Base-by-base conservation (phyloP, 352 stramenopile genomes). In the Aphanomyces cochlioides region DNA sequence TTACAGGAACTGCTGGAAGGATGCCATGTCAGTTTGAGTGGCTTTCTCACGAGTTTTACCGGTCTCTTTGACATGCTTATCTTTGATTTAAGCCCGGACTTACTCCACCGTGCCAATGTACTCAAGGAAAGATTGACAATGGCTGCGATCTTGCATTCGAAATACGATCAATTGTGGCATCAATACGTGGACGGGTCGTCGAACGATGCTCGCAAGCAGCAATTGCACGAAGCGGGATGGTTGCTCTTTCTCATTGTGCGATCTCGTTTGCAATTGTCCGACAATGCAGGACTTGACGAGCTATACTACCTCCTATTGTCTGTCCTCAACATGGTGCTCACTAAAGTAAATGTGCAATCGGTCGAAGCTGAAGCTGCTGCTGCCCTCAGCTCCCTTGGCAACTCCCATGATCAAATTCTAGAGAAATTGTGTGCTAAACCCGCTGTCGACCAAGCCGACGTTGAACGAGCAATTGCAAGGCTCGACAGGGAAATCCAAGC, bases 61-160 rank as follows among this genome's bases (percentile, higher is more conserved):
- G 90, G 82, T 71, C 80, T 93, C 38, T 93, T 93, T 61, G 87
- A 93, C 63, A 86, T 84, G 5, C 66, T 95, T 40, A 69, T 93
- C 56, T 70, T 95, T 57, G 76, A 89, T 17, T 36, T 70, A 8
- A 64, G 64, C 47, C 85, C 87, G 0, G 81, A 91, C 67, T 78
- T 93, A 19, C 69, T 93, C 43, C 73, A 80, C 15, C 79, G 88
- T 60, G 87, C 82, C 13, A 93, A 82, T 56, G 67, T 88, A 40
- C 72, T 93, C 38, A 95, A 93, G 56, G 84, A 93, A 69, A 79
- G 93, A 56, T 91, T 93, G 54, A 91, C 84, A 5, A 73, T 93
- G 53, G 79, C 77, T 3, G 83, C 82, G 2, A 73, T 93, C 63
- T 66, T 93, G 12, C 93, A 90, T 60, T 81, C 89, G 53, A 95